Conservation (phyloP, 2,329 filamentous ascomycete species). For the Colletotrichum shisoi region DNA sequence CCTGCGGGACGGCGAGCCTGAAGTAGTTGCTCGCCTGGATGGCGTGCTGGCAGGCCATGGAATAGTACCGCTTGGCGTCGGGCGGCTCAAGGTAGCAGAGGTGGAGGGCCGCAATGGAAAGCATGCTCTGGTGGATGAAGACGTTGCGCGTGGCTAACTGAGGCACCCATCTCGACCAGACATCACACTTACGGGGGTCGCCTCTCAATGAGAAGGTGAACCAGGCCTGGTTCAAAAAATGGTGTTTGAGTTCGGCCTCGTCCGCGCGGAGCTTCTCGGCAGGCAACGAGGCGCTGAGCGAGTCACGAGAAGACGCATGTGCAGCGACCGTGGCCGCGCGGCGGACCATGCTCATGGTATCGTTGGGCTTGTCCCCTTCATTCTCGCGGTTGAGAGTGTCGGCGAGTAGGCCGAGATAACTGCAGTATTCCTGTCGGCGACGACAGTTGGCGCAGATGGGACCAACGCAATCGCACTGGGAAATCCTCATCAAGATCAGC, state of each 20-base stretch:
- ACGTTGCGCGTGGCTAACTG: constrained; percentile 37
- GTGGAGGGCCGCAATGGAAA: constrained; percentile 38
- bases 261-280: constrained; percentile 38
- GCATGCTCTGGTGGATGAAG: constrained; percentile 39
- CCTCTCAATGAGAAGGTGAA: constrained; percentile 35
- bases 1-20: constrained; percentile 33
- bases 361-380: constrained; percentile 19
- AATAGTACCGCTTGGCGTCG: constrained; percentile 37
- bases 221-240: constrained; percentile 39
- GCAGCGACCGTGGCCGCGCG: constrained; percentile 37
- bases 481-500: background rate
- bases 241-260: constrained; percentile 39
- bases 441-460: constrained; percentile 39
- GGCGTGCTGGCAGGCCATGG: constrained; percentile 38
- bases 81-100: constrained; percentile 38
- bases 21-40: constrained; percentile 40
- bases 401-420: constrained; percentile 37
- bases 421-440: constrained; percentile 38
- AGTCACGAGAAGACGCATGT: constrained; percentile 36
- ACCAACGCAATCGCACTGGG: constrained; percentile 38
- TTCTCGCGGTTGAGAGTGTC: constrained; percentile 38
- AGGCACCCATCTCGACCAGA: constrained; percentile 39
- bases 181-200: constrained; percentile 38
- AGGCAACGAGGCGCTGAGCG: constrained; percentile 32
- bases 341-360: constrained; percentile 34